These are phyloP conservation scores for Trichoderma breve DNA, from an alignment of 2,329 filamentous ascomycete species.

Conservation along the genomic window DNA sequence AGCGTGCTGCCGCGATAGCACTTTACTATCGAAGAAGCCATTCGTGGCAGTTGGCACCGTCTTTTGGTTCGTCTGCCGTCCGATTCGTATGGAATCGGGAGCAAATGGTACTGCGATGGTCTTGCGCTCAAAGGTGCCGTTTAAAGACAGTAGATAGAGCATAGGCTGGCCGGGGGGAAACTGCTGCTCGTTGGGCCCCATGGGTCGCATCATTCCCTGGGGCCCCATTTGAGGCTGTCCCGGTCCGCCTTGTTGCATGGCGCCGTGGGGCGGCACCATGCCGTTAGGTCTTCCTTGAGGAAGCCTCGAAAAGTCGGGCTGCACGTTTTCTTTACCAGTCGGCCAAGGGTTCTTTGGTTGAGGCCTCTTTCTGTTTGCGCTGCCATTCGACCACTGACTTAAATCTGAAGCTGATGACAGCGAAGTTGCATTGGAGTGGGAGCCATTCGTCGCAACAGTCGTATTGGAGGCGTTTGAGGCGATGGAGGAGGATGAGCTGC, in stretches of 20 bases:
- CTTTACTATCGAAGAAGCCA: constrained; percentile 97
- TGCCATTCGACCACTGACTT: constrained; percentile 50
- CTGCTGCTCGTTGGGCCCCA: constrained; percentile 54
- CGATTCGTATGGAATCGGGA: constrained; percentile 92
- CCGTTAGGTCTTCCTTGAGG: constrained; percentile 46
- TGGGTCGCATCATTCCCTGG: constrained; percentile 60
- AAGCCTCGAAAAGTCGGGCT: constrained; percentile 48
- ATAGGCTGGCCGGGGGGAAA: constrained; percentile 68
- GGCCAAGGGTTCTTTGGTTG: constrained; percentile 53
- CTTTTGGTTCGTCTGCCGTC: constrained; percentile 95
- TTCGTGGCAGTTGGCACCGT: constrained; percentile 88
- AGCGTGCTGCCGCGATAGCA: constrained; percentile 91
- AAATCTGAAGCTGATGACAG: constrained; percentile 47
- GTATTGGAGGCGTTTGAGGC: constrained; percentile 63
- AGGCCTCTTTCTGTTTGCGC: constrained; percentile 50
- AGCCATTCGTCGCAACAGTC: constrained; percentile 60
- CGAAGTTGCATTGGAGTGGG: constrained; percentile 60
- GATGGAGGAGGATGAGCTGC: constrained; percentile 87
- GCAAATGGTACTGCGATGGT: constrained; percentile 90
- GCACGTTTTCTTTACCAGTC: constrained; percentile 46
- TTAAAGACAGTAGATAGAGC: constrained; percentile 83
- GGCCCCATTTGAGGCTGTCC: constrained; percentile 41
- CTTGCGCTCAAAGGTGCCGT: constrained; percentile 95
- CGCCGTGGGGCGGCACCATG: constrained; percentile 35
- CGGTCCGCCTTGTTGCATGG: constrained; percentile 34